phyloP scores from a whole-genome alignment of 495 filamentous ascomycete species.

The Aspergillus sparsus region DNA sequence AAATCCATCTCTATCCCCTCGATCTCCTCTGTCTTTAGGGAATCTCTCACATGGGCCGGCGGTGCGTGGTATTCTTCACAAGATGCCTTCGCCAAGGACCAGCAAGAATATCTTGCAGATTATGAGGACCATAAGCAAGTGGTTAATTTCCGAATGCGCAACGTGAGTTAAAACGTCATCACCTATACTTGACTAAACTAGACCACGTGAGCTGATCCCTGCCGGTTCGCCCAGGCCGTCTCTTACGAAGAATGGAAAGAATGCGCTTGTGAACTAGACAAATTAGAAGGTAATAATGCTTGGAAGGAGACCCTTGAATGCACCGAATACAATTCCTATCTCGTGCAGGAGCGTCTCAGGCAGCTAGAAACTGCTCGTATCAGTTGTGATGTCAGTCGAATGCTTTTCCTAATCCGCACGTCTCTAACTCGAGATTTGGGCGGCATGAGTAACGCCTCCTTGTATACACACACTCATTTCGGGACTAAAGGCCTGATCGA shows the following conservation, averaged over 20 bases:
- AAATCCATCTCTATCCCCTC: conserved; percentile 37
- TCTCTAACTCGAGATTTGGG: conserved; percentile 78
- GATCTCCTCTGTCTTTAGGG: conserved; percentile 40
- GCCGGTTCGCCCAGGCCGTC: conserved; percentile 50
- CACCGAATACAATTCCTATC: conserved; percentile 66
- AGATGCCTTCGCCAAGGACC: conserved; percentile 57
- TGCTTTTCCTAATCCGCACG: conserved; percentile 82
- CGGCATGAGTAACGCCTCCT: conserved; percentile 77
- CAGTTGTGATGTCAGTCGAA: conserved; percentile 69
- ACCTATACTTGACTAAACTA: not conserved
- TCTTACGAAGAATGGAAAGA: conserved; percentile 62
- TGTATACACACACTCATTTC: conserved; percentile 82
- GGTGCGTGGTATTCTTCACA: conserved; percentile 51
- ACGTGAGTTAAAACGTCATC: conserved; percentile 42
- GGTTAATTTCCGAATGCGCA: conserved; percentile 61
- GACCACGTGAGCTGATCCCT: not conserved
- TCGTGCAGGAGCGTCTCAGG: conserved; percentile 67
- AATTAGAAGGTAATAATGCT: conserved; percentile 73
- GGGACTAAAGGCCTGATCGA: conserved; percentile 89
- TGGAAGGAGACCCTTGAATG: conserved; percentile 75
- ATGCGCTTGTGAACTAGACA: conserved; percentile 76
- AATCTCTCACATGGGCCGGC: conserved; percentile 45
- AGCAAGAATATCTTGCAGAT: conserved; percentile 51
- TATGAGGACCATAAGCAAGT: conserved; percentile 63
- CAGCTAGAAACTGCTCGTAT: conserved; percentile 75